Conservation (phyloP, 352 stramenopile species). For the Pythium aristosporum region DNA sequence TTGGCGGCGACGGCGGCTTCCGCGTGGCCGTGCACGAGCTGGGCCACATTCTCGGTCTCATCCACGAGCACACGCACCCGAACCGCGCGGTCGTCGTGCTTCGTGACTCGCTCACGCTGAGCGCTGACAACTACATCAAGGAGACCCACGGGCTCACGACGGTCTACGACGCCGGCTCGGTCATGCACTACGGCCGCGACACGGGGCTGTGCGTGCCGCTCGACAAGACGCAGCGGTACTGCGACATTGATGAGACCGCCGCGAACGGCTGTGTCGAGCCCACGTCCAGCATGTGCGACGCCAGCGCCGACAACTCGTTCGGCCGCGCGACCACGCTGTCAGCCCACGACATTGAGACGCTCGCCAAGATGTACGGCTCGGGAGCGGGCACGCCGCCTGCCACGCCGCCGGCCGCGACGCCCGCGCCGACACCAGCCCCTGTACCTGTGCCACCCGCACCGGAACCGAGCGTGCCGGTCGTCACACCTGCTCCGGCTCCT, state of each 20-base stretch:
- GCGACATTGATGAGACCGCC: conserved; percentile 39
- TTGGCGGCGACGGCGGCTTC: conserved; percentile 40
- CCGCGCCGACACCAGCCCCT: conserved; percentile 5
- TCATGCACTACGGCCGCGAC: conserved; percentile 49
- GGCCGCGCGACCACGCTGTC: conserved; percentile 17
- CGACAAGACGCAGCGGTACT: conserved; percentile 31
- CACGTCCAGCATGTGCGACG: conserved; percentile 21
- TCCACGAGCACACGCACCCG: conserved; percentile 51
- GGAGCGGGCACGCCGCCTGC: conserved; percentile 2
- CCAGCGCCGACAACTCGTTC: conserved; percentile 26
- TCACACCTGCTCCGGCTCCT: conserved; percentile 15
- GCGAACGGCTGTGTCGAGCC: conserved; percentile 27
- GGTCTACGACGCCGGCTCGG: conserved; percentile 35
- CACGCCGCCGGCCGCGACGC: background rate
- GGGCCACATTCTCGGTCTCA: conserved; percentile 41
- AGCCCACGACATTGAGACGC: conserved; percentile 16
- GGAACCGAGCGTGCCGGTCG: background rate
- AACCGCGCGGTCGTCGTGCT: conserved; percentile 44
- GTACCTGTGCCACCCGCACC: conserved; percentile 4
- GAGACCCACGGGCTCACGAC: conserved; percentile 29
- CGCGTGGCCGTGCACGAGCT: conserved; percentile 45
- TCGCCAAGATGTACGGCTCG: conserved; percentile 24
- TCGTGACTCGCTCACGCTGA: conserved; percentile 40
- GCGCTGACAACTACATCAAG: conserved; percentile 53
- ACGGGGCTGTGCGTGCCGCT: conserved; percentile 43